These are phyloP conservation scores for Mallotus japonicus DNA, from an alignment of 441 rosid genomes.

Conservation along the genomic window DNA sequence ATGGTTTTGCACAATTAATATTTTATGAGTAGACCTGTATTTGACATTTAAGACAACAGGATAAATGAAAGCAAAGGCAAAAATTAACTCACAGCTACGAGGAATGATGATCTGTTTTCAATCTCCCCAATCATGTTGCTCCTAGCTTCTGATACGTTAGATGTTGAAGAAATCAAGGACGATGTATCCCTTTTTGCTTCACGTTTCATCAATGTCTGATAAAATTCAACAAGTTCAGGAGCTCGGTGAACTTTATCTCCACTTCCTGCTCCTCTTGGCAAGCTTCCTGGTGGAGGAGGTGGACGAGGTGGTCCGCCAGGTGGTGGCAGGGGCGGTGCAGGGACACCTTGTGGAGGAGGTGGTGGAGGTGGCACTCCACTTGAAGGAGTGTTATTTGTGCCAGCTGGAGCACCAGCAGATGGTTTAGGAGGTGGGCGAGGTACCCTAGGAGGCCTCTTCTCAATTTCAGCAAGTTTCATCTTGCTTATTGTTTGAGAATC, in stretches of 20 bases:
- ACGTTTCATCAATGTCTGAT: conserved; percentile 92
- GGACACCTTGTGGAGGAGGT: conserved; percentile 58
- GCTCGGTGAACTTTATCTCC: conserved; percentile 90
- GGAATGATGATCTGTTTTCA: conserved; percentile 91
- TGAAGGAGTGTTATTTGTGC: conserved; percentile 34
- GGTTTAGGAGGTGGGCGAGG: conserved; percentile 87
- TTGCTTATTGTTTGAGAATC: conserved; percentile 59
- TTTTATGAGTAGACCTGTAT: conserved; percentile 7
- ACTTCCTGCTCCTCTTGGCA: conserved; percentile 68
- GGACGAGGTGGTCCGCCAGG: conserved; percentile 75
- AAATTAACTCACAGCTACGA: conserved; percentile 63
- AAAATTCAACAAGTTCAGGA: conserved; percentile 92
- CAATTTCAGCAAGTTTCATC: conserved; percentile 67
- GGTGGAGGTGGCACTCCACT: conserved; percentile 54
- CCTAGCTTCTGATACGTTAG: conserved; percentile 71
- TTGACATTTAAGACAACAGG: conserved; percentile 9
- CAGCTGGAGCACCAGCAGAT: conserved; percentile 38
- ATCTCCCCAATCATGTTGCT: conserved; percentile 96
- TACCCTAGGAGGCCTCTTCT: conserved; percentile 81
- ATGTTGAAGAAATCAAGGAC: conserved; percentile 58
- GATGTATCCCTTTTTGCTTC: conserved; percentile 85
- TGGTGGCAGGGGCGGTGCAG: conserved; percentile 45
- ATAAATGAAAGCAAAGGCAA: conserved; percentile 17
- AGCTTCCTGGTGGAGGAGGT: conserved; percentile 80
- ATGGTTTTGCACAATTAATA: conserved; percentile 15